Evolutionary conservation across 1,284 basidiomycete species (phyloP).

Genomic region (Apiotrichum gracile): DNA sequence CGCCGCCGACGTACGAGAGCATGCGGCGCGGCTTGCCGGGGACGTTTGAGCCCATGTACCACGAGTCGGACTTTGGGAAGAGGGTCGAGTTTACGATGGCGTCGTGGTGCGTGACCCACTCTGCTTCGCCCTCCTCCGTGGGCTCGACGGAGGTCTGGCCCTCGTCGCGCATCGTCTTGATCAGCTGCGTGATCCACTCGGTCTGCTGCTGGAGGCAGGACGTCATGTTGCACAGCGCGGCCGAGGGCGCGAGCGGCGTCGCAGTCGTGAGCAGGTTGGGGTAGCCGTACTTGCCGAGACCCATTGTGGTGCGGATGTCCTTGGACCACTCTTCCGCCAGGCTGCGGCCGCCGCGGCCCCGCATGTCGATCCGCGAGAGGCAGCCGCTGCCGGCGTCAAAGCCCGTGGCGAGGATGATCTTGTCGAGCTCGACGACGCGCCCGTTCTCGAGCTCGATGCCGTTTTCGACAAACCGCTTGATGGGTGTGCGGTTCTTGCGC

Average conservation of each 20-base stretch:
- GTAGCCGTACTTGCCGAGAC: slow-evolving; percentile 9
- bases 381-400: slow-evolving; percentile 11
- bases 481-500: slow-evolving; percentile 5
- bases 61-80: slow-evolving; percentile 6
- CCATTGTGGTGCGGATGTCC: slow-evolving; percentile 11
- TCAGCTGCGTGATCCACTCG: slow-evolving; percentile 10
- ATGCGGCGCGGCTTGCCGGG: slow-evolving; percentile 12
- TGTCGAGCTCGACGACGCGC: slow-evolving; percentile 6
- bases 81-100: slow-evolving; percentile 7
- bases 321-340: slow-evolving; percentile 11
- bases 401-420: slow-evolving; percentile 13
- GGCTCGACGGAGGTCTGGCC: slow-evolving; percentile 8
- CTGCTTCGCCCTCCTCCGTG: slow-evolving; percentile 5
- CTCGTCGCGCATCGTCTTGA: not conserved
- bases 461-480: slow-evolving; percentile 4
- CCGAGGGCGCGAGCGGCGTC: slow-evolving; percentile 7
- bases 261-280: slow-evolving; percentile 16
- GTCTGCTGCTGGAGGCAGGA: slow-evolving; percentile 14
- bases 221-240: slow-evolving; percentile 15
- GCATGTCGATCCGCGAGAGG: slow-evolving; percentile 9
- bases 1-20: slow-evolving; percentile 12
- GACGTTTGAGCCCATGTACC: slow-evolving; percentile 15
- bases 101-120: slow-evolving; percentile 13
- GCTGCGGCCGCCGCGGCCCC: slow-evolving; percentile 3
- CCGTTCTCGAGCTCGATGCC: slow-evolving; percentile 9